Evolutionary conservation across 2,329 filamentous ascomycete genomes (phyloP).

Genomic region (Ploettnerulaceae sp.): DNA sequence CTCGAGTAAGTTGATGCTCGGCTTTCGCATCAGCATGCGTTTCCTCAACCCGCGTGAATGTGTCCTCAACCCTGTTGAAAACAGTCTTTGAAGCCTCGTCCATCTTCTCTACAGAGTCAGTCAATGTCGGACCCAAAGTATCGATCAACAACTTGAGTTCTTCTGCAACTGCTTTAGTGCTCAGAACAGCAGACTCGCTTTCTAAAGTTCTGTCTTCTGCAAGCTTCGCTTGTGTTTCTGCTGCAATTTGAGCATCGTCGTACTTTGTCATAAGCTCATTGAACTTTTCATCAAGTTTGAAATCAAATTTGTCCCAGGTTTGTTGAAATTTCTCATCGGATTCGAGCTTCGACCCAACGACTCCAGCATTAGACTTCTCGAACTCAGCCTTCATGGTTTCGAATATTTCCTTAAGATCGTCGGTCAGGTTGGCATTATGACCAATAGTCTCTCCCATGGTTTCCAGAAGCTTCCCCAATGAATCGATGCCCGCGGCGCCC

Average conservation of each 20-base stretch:
- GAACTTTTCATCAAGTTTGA: slow-evolving; percentile 61
- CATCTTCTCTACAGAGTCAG: slow-evolving; percentile 80
- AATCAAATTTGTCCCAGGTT: slow-evolving; percentile 48
- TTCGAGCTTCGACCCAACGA: slow-evolving; percentile 77
- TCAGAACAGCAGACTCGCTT: slow-evolving; percentile 67
- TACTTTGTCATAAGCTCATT: slow-evolving; percentile 80
- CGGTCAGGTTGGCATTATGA: slow-evolving; percentile 51
- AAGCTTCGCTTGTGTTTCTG: slow-evolving; percentile 69
- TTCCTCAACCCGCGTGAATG: slow-evolving; percentile 71
- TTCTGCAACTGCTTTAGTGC: slow-evolving; percentile 75
- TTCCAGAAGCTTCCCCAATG: slow-evolving; percentile 65
- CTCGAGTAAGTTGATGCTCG: slow-evolving; percentile 78
- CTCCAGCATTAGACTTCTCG: slow-evolving; percentile 75
- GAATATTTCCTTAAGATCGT: slow-evolving; percentile 67
- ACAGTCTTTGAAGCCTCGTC: slow-evolving; percentile 83
- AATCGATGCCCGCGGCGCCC: slow-evolving; percentile 66
- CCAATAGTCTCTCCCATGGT: slow-evolving; percentile 58
- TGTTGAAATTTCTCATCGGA: slow-evolving; percentile 70
- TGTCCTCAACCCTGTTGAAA: slow-evolving; percentile 75
- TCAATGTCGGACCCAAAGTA: slow-evolving; percentile 74
- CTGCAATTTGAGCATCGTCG: slow-evolving; percentile 71
- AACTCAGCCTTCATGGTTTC: slow-evolving; percentile 80
- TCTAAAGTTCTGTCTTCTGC: slow-evolving; percentile 69
- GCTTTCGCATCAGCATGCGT: slow-evolving; percentile 66
- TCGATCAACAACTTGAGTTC: slow-evolving; percentile 85